phyloP scores from a whole-genome alignment of 192 early-diverging fungal genomes.

The Backusella luteola region DNA sequence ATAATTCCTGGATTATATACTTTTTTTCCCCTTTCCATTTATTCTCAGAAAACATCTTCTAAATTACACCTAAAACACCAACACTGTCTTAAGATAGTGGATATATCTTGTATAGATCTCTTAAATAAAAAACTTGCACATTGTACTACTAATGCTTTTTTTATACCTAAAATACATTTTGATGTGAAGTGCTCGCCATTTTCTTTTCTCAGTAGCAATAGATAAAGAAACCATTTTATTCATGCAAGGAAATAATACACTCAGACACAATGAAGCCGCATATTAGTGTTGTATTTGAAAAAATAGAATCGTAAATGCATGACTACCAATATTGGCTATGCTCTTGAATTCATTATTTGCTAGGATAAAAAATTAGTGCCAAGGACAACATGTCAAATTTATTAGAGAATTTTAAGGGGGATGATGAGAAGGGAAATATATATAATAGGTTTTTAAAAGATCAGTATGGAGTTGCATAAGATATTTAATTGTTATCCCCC shows the following conservation, averaged over 20 bases:
- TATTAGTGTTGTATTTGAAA: too few relatives aligned
- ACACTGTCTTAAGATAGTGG: background rate
- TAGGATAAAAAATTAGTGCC: background rate
- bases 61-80: background rate
- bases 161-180: background rate
- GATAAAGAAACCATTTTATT: background rate
- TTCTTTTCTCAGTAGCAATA: background rate
- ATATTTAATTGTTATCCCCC: background rate
- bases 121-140: slow-evolving; percentile 8
- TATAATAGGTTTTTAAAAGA: background rate
- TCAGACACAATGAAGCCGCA: background rate
- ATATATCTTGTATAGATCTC: slow-evolving; percentile 1
- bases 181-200: background rate
- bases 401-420: background rate
- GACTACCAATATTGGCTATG: background rate
- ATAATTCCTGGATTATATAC: background rate
- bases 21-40: background rate
- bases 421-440: background rate
- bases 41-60: background rate
- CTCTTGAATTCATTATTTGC: background rate
- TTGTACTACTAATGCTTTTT: background rate
- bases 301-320: too few relatives aligned
- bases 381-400: background rate
- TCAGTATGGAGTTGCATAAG: background rate
- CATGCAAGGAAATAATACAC: background rate